Evolutionary conservation across 148 eudicot species (phyloP).

Genomic region (Camellia japonica): DNA sequence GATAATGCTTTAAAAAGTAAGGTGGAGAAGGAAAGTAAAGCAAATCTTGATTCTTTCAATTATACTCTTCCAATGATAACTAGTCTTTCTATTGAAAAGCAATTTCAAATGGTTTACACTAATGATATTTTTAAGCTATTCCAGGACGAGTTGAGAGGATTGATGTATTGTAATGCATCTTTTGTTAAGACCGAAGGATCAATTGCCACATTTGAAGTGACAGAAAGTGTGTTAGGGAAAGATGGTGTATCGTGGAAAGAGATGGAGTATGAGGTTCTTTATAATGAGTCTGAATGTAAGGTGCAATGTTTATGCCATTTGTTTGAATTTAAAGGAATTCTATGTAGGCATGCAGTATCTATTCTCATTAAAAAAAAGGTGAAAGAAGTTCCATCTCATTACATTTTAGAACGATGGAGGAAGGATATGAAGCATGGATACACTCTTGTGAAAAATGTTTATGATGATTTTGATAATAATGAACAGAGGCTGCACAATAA

Average conservation of each 20-base stretch:
- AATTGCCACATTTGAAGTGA: background rate
- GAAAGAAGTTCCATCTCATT: background rate
- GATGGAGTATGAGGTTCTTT: background rate
- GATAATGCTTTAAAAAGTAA: background rate
- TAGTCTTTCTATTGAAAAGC: background rate
- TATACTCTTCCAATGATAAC: background rate
- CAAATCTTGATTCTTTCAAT: background rate
- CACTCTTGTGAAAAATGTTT: background rate
- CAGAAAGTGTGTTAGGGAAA: background rate
- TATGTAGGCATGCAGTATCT: conserved; percentile 2
- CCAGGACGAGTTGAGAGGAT: conserved; percentile 8
- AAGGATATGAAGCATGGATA: conserved; percentile 7
- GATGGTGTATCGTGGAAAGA: background rate
- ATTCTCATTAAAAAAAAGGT: conserved; percentile 3
- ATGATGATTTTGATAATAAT: too few species aligned
- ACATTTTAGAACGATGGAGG: background rate
- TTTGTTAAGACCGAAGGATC: background rate
- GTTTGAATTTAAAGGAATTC: conserved; percentile 1
- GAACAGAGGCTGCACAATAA: too few species aligned
- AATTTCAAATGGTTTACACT: background rate
- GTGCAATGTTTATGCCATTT: background rate
- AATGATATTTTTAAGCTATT: conserved; percentile 9
- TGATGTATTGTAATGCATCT: background rate
- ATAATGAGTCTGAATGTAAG: background rate
- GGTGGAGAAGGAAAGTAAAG: background rate